Base-by-base conservation (phyloP, 148 eudicot genomes). In the Heliosperma pusillum region DNA sequence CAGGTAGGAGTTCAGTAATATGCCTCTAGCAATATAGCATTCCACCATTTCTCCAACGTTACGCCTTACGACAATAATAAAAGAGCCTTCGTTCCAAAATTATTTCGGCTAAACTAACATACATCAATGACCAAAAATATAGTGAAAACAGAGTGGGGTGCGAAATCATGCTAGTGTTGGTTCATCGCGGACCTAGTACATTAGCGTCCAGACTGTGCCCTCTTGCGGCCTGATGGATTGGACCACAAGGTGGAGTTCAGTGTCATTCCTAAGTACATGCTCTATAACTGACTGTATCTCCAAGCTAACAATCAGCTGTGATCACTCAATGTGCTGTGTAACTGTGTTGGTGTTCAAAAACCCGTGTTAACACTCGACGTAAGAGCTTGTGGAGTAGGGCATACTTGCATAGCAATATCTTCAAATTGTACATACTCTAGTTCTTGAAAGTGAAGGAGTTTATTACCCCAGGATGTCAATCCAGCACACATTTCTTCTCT, bases 401-500 rank as follows among this genome's bases (percentile, higher is more conserved):
- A 45, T 6, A 45, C 10, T 6, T 30, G 25, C 53, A 4, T 40
- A n/a, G 5, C 5, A 5, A 30, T 52, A 5, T 29, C 40, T 71
- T 65, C 33, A 76, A 27, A 42, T 66, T 16, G 72, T 62, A 64
- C 66, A 33, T 2, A 15, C 24, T 56, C 65, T 57, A 64, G 52
- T 7, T 89, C 87, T 78, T 94, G 98, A 79, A 91, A 94, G 77
- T 80, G 96, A 58, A 94, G 97, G 56, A 97, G 96, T 79, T 94
- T 93, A 66, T 94, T 94, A 17, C 98, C 98, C 98, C 97, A 94
- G 62, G 89, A 90, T 60, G 89, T 89, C 97, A 97, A 92, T 70
- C 98, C 98, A 73, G 85, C 81, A 71, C 84, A 72, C 88, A 94
- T 81, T 84, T 94, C 98, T 84, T 94, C 98, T 81, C 98, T 84